phyloP scores from a whole-genome alignment of 2,329 filamentous ascomycete species.

The Seiridium unicorne region DNA sequence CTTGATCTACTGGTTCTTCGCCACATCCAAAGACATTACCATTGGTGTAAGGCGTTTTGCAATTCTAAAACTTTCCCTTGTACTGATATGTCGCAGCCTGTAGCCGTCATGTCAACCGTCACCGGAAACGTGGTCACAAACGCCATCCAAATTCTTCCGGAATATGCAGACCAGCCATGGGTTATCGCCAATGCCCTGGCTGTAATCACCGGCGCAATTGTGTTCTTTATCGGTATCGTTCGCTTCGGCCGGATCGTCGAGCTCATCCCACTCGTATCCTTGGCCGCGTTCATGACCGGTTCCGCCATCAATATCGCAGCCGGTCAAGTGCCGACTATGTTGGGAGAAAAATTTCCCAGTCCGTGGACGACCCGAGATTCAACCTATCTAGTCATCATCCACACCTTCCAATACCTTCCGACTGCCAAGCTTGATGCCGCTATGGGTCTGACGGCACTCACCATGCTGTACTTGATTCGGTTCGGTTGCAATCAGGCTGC shows the following conservation, averaged over 20 bases:
- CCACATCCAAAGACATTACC: slow-evolving; percentile 97
- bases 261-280: slow-evolving; percentile 84
- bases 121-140: slow-evolving; percentile 77
- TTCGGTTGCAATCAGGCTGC: slow-evolving; percentile 62
- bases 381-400: slow-evolving; percentile 81
- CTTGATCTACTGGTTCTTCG: slow-evolving; percentile 94
- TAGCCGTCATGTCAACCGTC: slow-evolving; percentile 92
- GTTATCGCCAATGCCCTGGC: slow-evolving; percentile 77
- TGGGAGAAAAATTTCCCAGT: slow-evolving; percentile 62
- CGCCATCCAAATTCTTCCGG: slow-evolving; percentile 54
- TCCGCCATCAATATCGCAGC: slow-evolving; percentile 85
- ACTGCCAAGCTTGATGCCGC: slow-evolving; percentile 74
- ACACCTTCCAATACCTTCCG: slow-evolving; percentile 72
- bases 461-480: slow-evolving; percentile 75
- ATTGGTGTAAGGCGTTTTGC: slow-evolving; percentile 69
- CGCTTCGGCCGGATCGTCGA: slow-evolving; percentile 89
- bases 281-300: slow-evolving; percentile 96
- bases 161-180: slow-evolving; percentile 48
- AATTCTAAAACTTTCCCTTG: not conserved
- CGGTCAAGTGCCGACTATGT: slow-evolving; percentile 78
- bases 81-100: slow-evolving; percentile 55
- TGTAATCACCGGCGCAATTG: slow-evolving; percentile 74
- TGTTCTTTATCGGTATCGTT: slow-evolving; percentile 74
- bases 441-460: slow-evolving; percentile 80
- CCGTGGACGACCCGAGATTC: slow-evolving; percentile 72